Conservation (phyloP, 2,329 filamentous ascomycete genomes). For the Macroventuria anomochaeta region DNA sequence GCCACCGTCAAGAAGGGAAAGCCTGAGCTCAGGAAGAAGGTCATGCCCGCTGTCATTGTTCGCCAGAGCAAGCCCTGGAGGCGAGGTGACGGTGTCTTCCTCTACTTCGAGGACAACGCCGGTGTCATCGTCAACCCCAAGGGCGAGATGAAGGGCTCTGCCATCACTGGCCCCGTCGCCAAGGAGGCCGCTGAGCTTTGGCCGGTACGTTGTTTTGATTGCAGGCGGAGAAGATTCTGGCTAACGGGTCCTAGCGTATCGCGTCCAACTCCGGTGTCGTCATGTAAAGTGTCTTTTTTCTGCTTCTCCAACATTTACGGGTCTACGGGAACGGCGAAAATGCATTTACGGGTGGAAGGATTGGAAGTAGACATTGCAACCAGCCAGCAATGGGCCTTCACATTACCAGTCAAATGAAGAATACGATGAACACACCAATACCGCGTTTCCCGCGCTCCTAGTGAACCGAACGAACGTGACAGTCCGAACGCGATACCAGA, state of each 20-base stretch:
- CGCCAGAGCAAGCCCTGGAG: constrained; percentile 99
- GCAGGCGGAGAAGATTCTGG: neutral
- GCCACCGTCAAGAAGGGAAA: constrained; percentile 99
- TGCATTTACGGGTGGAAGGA: constrained; percentile 49
- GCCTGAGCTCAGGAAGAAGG: constrained; percentile 99
- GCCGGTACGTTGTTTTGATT: constrained; percentile 72
- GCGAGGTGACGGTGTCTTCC: constrained; percentile 96
- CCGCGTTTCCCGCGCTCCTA: neutral
- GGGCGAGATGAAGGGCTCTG: constrained; percentile 99
- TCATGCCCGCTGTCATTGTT: constrained; percentile 99
- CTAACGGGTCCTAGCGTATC: constrained; percentile 76
- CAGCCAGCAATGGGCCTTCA: constrained; percentile 48
- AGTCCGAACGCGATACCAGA: neutral
- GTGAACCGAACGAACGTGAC: constrained; percentile 12
- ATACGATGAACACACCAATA: constrained; percentile 33
- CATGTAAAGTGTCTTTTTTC: constrained; percentile 74
- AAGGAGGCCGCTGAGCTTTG: constrained; percentile 99
- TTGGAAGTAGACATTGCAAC: constrained; percentile 45
- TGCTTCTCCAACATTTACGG: constrained; percentile 49
- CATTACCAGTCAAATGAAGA: constrained; percentile 44
- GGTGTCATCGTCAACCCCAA: constrained; percentile 99
- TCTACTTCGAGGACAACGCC: constrained; percentile 99
- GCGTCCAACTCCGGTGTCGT: constrained; percentile 99
- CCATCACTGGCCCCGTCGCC: constrained; percentile 98
- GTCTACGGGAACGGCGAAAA: constrained; percentile 50